Percentiles rank a stretch among this genome's conserved stretches.
Conservation (phyloP, 2,329 filamentous ascomycete genomes). For the Aspergillus novoparasiticus region DNA sequence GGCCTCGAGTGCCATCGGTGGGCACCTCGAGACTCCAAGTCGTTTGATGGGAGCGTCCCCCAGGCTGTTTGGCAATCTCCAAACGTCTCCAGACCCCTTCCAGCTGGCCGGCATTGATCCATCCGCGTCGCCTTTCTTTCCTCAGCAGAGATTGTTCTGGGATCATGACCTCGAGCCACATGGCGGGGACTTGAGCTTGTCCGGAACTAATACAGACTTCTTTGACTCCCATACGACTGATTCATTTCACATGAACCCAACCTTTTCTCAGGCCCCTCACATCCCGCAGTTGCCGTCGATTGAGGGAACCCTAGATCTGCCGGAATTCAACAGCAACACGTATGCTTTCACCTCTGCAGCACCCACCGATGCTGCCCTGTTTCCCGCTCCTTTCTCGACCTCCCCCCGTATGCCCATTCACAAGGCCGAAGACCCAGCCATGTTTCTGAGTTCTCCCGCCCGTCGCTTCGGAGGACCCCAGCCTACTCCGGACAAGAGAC, state of each 20-base stretch:
- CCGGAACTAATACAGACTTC: slow-evolving; percentile 22
- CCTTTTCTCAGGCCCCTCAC: slow-evolving; percentile 22
- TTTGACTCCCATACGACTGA: slow-evolving; percentile 23
- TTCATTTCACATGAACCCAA: slow-evolving; percentile 22
- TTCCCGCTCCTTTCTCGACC: slow-evolving; percentile 48
- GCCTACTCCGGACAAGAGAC: slow-evolving; percentile 30
- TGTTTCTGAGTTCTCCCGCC: slow-evolving; percentile 53
- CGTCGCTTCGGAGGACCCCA: slow-evolving; percentile 48
- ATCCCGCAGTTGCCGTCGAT: slow-evolving; percentile 41
- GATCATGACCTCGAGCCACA: slow-evolving; percentile 42
- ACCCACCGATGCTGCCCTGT: slow-evolving; percentile 40
- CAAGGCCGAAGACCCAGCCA: slow-evolving; percentile 48
- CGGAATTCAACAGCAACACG: slow-evolving; percentile 31
- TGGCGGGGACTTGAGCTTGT: slow-evolving; percentile 18
- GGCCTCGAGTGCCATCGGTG: slow-evolving; percentile 25
- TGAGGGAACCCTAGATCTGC: slow-evolving; percentile 36
- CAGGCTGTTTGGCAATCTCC: slow-evolving; percentile 55
- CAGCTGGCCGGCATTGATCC: slow-evolving; percentile 55
- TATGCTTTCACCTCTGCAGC: slow-evolving; percentile 33
- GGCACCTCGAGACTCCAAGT: slow-evolving; percentile 49
- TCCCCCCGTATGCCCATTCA: slow-evolving; percentile 44
- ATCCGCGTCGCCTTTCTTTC: slow-evolving; percentile 58
- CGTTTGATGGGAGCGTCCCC: slow-evolving; percentile 48
- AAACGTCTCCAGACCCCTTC: slow-evolving; percentile 61
- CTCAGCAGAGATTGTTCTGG: slow-evolving; percentile 57